Base-by-base conservation (phyloP, 495 filamentous ascomycete genomes). In the Xylaria curta region DNA sequence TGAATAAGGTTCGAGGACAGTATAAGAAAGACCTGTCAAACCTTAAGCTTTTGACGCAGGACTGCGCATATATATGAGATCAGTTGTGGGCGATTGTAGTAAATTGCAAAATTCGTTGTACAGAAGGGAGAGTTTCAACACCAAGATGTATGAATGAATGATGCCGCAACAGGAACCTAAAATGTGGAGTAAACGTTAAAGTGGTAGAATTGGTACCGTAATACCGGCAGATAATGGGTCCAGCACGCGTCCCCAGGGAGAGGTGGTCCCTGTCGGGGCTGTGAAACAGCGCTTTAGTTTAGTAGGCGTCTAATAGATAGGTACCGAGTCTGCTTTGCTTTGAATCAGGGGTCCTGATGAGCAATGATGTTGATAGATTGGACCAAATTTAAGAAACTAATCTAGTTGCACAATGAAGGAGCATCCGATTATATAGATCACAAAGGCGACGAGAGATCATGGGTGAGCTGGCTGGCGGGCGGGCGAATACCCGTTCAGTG, bases 151-250 rank as follows among this genome's bases (percentile, higher is more conserved):
- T 26, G 17, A 28, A 40, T n/a, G 53, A 31, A 31, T 31, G 53
- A 56, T 56, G 53, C 53, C 53, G 13, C 24, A 56, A 28, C 12
- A 56, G 53, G 53, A 26, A 56, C 26, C 26, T 26, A 26, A 56
- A 53, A 56, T 56, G 53, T 56, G 53, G 53, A 56, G 53, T 56
- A 13, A 8, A 56, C 13, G 53, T 56, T 31, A 4, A 56, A 31
- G 53, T 56, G 51, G 51, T 56, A 56, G 53, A 51, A 51, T n/a
- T 51, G 47, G n/a, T 51, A 49, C 19, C 46, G n/a, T 8, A 42
- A 42, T 42, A 42, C 38, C 38, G 47, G 9, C 21, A 24, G 3
- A 12, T 24, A 19, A n/a, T 21, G 46, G 47, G 47, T 49, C n/a
- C 47, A 49, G 47, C 47, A 21, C 47, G 21, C 7, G 46, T 21